A percentile compares a stretch with the other conserved stretches of the same genome.
Evolutionary conservation across 768 basidiomycete genomes (phyloP).

Genomic region (Rhodocollybia butyracea): DNA sequence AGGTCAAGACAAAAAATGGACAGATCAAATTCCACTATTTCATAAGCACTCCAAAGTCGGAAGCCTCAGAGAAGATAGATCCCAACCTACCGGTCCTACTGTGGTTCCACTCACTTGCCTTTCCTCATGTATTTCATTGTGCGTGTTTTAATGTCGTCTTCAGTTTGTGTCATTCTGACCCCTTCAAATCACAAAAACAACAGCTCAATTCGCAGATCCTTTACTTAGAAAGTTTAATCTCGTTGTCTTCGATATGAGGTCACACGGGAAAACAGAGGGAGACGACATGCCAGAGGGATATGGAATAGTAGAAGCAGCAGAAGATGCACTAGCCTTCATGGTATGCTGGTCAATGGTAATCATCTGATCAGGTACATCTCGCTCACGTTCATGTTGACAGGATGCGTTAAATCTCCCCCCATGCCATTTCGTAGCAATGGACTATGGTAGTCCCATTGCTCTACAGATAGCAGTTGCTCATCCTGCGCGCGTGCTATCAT

Average conservation of each 20-base stretch:
- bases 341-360: constrained; percentile 8
- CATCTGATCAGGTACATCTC: background rate
- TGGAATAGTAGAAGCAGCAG: constrained; percentile 21
- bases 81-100: constrained; percentile 32
- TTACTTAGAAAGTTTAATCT: constrained; percentile 26
- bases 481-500: constrained; percentile 21
- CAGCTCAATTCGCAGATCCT: constrained; percentile 35
- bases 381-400: constrained; percentile 13
- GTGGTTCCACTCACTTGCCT: constrained; percentile 35
- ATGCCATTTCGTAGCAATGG: constrained; percentile 24
- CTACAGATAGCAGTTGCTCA: constrained; percentile 21
- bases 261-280: constrained; percentile 22
- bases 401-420: constrained; percentile 25
- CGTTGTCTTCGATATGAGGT: constrained; percentile 24
- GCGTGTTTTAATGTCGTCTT: constrained; percentile 10
- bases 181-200: background rate
- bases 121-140: constrained; percentile 33
- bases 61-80: constrained; percentile 26
- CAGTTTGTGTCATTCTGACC: background rate
- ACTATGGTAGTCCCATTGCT: constrained; percentile 21
- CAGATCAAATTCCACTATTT: constrained; percentile 24
- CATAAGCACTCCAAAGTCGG: constrained; percentile 33
- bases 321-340: constrained; percentile 25
- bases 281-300: constrained; percentile 16
- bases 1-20: background rate